Conservation (phyloP, 2,329 filamentous ascomycete species). For the Bipolaris sorokiniana region DNA sequence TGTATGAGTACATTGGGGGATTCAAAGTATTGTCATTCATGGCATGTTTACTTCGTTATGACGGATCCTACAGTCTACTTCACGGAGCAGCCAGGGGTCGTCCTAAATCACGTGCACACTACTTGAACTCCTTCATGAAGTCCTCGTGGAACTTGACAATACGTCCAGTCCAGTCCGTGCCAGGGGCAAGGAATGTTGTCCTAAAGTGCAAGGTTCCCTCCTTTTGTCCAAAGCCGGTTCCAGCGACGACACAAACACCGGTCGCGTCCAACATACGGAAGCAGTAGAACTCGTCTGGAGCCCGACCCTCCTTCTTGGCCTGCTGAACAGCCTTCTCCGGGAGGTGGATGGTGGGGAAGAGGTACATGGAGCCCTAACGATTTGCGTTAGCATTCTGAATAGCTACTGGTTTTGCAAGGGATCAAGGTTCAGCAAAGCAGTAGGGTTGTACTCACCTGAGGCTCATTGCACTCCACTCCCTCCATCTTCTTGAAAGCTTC, state of each 20-base stretch:
- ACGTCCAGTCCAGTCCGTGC: slow-evolving; percentile 89
- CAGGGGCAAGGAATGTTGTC: slow-evolving; percentile 94
- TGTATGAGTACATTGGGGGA: no score
- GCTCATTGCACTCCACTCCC: slow-evolving; percentile 86
- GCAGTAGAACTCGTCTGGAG: slow-evolving; percentile 92
- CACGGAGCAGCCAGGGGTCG: background rate
- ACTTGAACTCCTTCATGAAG: slow-evolving; percentile 82
- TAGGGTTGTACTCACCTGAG: slow-evolving; percentile 60
- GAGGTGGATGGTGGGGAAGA: slow-evolving; percentile 92
- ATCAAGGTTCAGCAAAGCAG: background rate
- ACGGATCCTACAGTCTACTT: background rate
- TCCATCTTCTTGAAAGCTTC: slow-evolving; percentile 94
- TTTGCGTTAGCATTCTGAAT: slow-evolving; percentile 1
- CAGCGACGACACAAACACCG: slow-evolving; percentile 91
- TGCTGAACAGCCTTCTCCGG: slow-evolving; percentile 77
- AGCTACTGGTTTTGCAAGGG: background rate
- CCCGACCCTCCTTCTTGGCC: slow-evolving; percentile 73
- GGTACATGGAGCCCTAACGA: slow-evolving; percentile 84
- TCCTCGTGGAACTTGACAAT: slow-evolving; percentile 89
- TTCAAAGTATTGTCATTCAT: background rate
- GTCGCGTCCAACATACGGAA: slow-evolving; percentile 89
- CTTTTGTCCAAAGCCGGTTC: slow-evolving; percentile 92
- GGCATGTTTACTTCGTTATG: background rate
- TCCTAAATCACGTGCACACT: background rate
- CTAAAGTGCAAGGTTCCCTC: slow-evolving; percentile 91